phyloP scores from a whole-genome alignment of 306 rosid genomes.

The Glycine tomentella region DNA sequence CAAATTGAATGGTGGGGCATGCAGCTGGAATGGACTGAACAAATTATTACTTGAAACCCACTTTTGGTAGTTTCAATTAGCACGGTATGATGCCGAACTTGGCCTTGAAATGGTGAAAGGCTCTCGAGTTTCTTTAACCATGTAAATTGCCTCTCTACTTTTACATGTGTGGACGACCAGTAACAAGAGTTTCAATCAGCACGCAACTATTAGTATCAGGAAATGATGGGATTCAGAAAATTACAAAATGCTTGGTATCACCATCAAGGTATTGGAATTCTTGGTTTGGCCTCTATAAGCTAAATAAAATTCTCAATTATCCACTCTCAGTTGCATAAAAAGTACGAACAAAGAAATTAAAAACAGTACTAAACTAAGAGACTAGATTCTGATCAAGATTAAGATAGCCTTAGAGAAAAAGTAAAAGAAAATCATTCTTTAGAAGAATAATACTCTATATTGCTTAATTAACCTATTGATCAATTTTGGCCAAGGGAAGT shows the following conservation, averaged over 20 bases:
- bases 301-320: too few relatives aligned
- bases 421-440: too few relatives aligned
- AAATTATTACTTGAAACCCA: not conserved
- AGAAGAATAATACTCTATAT: too few relatives aligned
- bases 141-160: not conserved
- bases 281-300: not conserved
- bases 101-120: not conserved
- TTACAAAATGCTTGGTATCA: not conserved
- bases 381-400: too few relatives aligned
- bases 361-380: too few relatives aligned
- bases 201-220: too few relatives aligned
- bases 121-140: constrained; percentile 25
- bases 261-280: not conserved
- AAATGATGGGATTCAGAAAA: too few relatives aligned
- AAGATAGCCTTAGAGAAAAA: too few relatives aligned
- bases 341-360: too few relatives aligned
- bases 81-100: not conserved
- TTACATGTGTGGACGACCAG: not conserved
- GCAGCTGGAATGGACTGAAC: constrained; percentile 22
- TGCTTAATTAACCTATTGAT: too few relatives aligned
- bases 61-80: not conserved
- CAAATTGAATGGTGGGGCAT: constrained; percentile 1
- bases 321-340: too few relatives aligned
- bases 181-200: not conserved
- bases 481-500: too few relatives aligned